Conservation (phyloP, 1,139 yeast genomes). For the Candida pseudocylindracea region DNA sequence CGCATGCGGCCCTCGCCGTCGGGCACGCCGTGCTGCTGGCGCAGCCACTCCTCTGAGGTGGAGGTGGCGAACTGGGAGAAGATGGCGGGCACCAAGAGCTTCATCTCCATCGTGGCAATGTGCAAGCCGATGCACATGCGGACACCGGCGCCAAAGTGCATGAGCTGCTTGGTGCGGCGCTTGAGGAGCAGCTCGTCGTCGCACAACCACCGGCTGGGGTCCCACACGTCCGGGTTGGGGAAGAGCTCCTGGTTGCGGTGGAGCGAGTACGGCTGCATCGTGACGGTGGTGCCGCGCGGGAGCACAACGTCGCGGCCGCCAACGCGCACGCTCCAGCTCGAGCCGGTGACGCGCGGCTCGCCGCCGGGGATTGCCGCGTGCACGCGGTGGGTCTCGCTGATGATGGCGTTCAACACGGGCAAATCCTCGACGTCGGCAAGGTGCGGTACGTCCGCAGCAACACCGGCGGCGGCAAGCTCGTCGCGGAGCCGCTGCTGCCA, state of each 20-base stretch:
- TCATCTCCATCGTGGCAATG: slow-evolving; percentile 1
- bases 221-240: background rate
- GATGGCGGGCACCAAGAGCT: slow-evolving; percentile 1
- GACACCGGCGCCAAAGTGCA: slow-evolving; percentile 1
- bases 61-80: background rate
- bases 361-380: slow-evolving; percentile 1
- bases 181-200: background rate
- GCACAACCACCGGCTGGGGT: slow-evolving; percentile 1
- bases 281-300: background rate
- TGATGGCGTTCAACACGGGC: background rate
- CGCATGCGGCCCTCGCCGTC: too few species aligned
- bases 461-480: background rate
- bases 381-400: slow-evolving; percentile 1
- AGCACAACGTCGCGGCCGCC: background rate
- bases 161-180: background rate
- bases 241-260: background rate
- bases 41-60: too few species aligned
- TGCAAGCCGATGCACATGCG: slow-evolving; percentile 1
- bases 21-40: too few species aligned
- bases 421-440: background rate
- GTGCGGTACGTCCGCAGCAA: background rate
- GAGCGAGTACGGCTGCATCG: slow-evolving; percentile 1
- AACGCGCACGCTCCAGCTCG: background rate
- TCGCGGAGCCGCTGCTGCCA: background rate
- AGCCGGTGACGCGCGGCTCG: background rate